Base-by-base conservation (phyloP, 2,329 filamentous ascomycete genomes). In the Colletotrichum endophyticum region DNA sequence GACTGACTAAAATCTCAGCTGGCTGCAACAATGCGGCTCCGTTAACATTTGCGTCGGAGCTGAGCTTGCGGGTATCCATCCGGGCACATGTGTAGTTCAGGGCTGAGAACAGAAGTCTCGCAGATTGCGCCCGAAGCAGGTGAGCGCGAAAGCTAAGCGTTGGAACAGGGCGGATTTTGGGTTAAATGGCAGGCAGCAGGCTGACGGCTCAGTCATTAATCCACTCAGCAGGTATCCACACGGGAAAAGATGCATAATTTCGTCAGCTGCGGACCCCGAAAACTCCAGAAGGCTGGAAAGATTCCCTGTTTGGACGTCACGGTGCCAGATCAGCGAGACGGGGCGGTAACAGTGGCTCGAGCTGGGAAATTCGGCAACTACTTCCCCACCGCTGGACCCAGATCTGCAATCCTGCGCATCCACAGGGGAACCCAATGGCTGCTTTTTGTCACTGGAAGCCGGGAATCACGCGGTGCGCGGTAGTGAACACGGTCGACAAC, bases 391-490 rank as follows among this genome's bases (percentile, higher is more conserved):
- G 6, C 12, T 27, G 16, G 6, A 11, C 63, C 73, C 44, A 73
- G 62, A 76, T 75, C 63, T 73, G 70, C 70, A 30, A 34, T 27
- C 56, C 70, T 72, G 68, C 68, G 57, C 32, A 22, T 66, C 28
- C 22, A 70, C 27, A 7, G 66, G 59, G 22, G 34, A 63, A 3
- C 3, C 62, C 27, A 27, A 62, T 15, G 15, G 57, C 34, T 34
- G 27, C 28, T 27, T 16, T 25, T 11, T 44, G 56, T 27, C 61
- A 62, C n/a, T 15, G 12, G 25, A 4, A 53, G 61, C 25, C 36
- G 62, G 16, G 7, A 11, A 8, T 44, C 49, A 34, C 25, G 49
- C 16, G 39, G 36, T 70, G 25, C 0, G 39, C 1, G 39, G 19
- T 49, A 49, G 39, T 44, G 5, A 44, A 44, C 36, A 44, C 39